A percentile compares a stretch with the other conserved stretches of the same genome.
These are phyloP conservation scores for Phanerochaete carnosa DNA, from an alignment of 768 basidiomycete species.

Conservation along the genomic window DNA sequence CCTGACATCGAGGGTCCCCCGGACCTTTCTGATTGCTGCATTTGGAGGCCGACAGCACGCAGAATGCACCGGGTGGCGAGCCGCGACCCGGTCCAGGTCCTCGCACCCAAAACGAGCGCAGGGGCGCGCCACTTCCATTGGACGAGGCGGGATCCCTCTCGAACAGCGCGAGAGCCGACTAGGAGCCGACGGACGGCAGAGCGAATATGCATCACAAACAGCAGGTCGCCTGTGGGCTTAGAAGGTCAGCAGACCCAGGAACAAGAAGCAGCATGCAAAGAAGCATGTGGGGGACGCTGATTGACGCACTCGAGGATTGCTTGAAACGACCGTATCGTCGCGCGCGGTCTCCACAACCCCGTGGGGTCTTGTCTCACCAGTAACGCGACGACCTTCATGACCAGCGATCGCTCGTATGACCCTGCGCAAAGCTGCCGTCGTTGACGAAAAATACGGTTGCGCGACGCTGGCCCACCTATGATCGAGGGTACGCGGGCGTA, in stretches of 20 bases:
- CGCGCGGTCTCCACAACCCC: not conserved
- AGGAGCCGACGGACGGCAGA: not conserved
- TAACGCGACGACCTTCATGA: not conserved
- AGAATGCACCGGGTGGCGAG: too few relatives aligned
- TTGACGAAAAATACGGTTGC: too few relatives aligned
- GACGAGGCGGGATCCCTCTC: too few relatives aligned
- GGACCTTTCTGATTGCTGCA: not conserved
- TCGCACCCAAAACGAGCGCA: too few relatives aligned
- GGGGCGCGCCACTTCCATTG: too few relatives aligned
- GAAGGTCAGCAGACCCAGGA: constrained; percentile 4
- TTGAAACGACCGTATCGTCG: not conserved
- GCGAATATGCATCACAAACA: not conserved
- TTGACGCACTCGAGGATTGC: not conserved
- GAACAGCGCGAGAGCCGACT: too few relatives aligned
- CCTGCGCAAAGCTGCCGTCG: too few relatives aligned
- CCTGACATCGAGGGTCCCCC: not conserved
- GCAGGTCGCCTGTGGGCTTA: not conserved
- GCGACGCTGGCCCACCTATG: too few relatives aligned
- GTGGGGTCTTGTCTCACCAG: not conserved
- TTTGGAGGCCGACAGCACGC: too few relatives aligned
- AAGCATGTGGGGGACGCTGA: constrained; percentile 4
- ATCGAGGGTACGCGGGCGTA: too few relatives aligned
- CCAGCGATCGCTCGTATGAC: too few relatives aligned
- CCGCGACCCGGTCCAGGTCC: too few relatives aligned
- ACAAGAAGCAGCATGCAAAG: constrained; percentile 1